These are phyloP conservation scores for Rugonectria rugulosa DNA, from an alignment of 2,329 filamentous ascomycete genomes.

Conservation along the genomic window DNA sequence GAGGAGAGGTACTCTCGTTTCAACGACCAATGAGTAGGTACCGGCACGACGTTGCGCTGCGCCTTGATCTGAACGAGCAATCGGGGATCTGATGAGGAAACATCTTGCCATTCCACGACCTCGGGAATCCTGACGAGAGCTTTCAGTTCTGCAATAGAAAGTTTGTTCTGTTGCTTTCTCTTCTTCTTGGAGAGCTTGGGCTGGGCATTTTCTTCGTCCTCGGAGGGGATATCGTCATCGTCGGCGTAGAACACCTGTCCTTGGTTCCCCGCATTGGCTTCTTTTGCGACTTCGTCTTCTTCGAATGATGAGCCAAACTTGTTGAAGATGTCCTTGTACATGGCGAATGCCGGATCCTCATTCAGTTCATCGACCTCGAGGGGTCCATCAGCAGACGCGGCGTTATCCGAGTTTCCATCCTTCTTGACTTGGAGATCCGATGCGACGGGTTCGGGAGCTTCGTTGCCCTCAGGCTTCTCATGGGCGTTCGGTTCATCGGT, in stretches of 20 bases:
- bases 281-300: conserved; percentile 69
- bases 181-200: conserved; percentile 93
- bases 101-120: conserved; percentile 97
- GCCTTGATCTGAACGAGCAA: conserved; percentile 94
- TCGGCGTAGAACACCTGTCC: conserved; percentile 85
- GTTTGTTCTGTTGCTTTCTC: conserved; percentile 86
- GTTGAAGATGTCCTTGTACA: conserved; percentile 83
- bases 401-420: conserved; percentile 42
- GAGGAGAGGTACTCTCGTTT: conserved; percentile 98
- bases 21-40: conserved; percentile 91
- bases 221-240: conserved; percentile 85
- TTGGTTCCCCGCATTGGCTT: conserved; percentile 75
- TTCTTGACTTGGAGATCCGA: conserved; percentile 55
- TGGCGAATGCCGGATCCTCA: conserved; percentile 80
- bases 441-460: conserved; percentile 43
- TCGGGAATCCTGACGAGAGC: conserved; percentile 90
- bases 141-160: conserved; percentile 95
- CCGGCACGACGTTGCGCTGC: conserved; percentile 93
- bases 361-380: conserved; percentile 68
- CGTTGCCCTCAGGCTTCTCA: conserved; percentile 36
- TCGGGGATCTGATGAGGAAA: conserved; percentile 86
- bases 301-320: conserved; percentile 75
- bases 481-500: conserved; percentile 29
- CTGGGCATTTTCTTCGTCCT: conserved; percentile 75
- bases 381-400: conserved; percentile 53